Conservation (phyloP, 2,329 filamentous ascomycete species). For the Monilinia vaccinii-corymbosi region DNA sequence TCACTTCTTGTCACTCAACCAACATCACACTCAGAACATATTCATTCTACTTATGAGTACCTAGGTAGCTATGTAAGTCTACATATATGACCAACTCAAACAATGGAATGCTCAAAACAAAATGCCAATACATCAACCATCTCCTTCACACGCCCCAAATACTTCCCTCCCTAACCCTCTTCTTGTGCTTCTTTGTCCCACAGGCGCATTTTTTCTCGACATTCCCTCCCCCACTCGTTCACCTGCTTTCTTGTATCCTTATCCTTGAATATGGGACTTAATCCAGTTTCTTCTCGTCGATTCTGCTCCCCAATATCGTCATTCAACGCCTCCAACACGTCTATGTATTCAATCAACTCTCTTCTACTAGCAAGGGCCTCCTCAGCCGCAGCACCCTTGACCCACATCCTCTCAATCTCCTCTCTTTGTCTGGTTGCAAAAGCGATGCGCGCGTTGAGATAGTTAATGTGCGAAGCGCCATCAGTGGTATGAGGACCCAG, state of each 20-base stretch:
- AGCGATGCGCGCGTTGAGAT: background rate
- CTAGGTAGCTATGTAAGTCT: background rate
- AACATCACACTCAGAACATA: background rate
- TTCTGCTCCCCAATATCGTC: background rate
- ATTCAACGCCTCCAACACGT: background rate
- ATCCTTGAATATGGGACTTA: background rate
- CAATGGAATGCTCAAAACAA: background rate
- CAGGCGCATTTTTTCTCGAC: background rate
- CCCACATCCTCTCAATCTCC: background rate
- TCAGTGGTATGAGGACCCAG: background rate
- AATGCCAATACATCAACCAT: background rate
- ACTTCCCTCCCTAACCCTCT: background rate
- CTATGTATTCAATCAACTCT: background rate
- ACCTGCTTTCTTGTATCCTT: background rate
- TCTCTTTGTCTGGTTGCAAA: background rate
- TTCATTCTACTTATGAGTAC: background rate
- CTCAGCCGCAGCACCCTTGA: background rate
- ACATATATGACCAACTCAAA: background rate
- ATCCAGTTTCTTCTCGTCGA: background rate
- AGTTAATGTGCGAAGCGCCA: background rate
- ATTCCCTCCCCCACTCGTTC: background rate
- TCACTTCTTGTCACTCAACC: background rate
- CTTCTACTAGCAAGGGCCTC: background rate
- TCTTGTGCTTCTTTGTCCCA: background rate
- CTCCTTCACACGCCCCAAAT: background rate